A percentile compares a stretch with the other conserved stretches of the same genome.
These are phyloP conservation scores for Chlorencoelia australis DNA, from an alignment of 2,329 filamentous ascomycete genomes.

Conservation along the genomic window DNA sequence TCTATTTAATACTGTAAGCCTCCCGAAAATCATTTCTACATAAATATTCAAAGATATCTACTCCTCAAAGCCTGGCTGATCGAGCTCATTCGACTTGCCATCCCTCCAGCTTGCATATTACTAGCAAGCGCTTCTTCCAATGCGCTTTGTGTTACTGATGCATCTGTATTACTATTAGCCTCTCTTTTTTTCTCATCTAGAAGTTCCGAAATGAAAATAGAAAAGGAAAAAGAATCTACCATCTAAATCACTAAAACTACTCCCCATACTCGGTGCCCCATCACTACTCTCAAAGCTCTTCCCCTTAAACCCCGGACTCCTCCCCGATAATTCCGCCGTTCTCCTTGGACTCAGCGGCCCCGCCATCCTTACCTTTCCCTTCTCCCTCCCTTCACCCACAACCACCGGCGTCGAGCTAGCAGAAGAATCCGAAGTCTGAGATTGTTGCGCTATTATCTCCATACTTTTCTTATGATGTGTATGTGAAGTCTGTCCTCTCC, in stretches of 20 bases:
- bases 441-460: constrained; percentile 18
- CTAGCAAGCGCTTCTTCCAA: constrained; percentile 69
- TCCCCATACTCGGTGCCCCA: constrained; percentile 70
- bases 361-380: too few relatives aligned
- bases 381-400: constrained; percentile 14
- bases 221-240: constrained; percentile 34
- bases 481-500: constrained; percentile 1
- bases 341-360: constrained; percentile 49
- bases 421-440: constrained; percentile 51
- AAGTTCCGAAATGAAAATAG: not conserved
- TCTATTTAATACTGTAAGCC: not conserved
- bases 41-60: constrained; percentile 37
- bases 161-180: constrained; percentile 37
- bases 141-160: constrained; percentile 70
- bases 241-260: constrained; percentile 78
- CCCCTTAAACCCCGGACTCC: constrained; percentile 41
- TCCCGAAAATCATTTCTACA: not conserved
- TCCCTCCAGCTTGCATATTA: constrained; percentile 54
- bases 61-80: constrained; percentile 57
- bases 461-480: constrained; percentile 16
- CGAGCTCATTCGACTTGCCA: constrained; percentile 55
- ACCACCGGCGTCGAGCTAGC: constrained; percentile 34
- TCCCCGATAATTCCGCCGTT: constrained; percentile 45
- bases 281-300: constrained; percentile 56
- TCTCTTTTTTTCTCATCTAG: constrained; percentile 2